Evolutionary conservation across 1,284 basidiomycete genomes (phyloP), one percentile per base, ranked within the genome.

Genomic region (Cronartium ribicola): DNA sequence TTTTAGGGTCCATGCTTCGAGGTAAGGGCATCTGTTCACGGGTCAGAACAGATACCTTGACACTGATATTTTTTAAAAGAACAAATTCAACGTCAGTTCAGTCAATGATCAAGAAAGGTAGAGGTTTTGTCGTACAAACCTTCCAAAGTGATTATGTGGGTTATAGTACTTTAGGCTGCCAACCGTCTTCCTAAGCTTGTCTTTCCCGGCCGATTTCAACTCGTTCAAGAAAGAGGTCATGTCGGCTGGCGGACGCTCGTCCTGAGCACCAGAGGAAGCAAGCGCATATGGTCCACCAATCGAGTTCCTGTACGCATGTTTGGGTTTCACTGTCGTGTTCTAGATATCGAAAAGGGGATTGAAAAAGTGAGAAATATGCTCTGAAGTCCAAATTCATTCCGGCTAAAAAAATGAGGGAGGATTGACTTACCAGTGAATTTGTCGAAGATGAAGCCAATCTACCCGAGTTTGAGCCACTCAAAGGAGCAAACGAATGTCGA

Each of bases 221-320:
- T 72, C 69, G 59, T 72, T 65, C 37, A 72, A 37, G 59, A 72
- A 72, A 11, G 62, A 63, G 7, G 69, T 22, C 62, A 72, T 65
- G 14, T 72, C 69, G 14, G 69, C 48, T 20, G 29, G 5, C 37
- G 62, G 62, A 55, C 4, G 11, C 55, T 13, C 62, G 20, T 64
- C 36, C 55, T 72, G 51, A 39, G n/a, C 13, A 44, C 8, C 20
- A 14, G 14, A 29, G 29, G 29, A 29, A 29, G 29, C 29, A 29
- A 29, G 48, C 51, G 60, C 39, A 61, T 44, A 40, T 57, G 69
- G 46, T 17, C 44, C 62, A 17, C 51, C 51, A 55, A 65, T 46
- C 43, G 69, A 65, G 51, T 72, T 72, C 29, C 69, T 65, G 43
- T 64, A 72, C 36, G 65, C 55, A 40, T 40, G 43, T 5, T 44